Evolutionary conservation across 2,329 filamentous ascomycete genomes (phyloP), one percentile per base, ranked within the genome.

Genomic region (Parascedosporium putredinis): DNA sequence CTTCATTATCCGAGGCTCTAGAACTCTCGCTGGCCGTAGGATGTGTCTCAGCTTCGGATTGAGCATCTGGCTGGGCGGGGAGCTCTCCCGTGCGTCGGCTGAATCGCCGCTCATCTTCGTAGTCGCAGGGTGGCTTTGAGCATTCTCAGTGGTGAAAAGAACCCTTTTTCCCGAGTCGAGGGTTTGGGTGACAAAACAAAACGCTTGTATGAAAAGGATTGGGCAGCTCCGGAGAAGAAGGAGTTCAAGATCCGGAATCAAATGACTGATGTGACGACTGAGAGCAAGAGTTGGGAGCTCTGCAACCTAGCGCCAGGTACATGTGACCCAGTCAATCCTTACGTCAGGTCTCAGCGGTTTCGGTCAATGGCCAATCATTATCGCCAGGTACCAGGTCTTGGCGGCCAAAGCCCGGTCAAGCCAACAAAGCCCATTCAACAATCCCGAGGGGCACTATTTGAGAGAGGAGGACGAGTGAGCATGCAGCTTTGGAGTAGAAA

Each of bases 1-100:
- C 49, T 20, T 53, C 49, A 36, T 53, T 55, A 12, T 52, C 50
- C 29, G 31, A 22, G 16, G 22, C 12, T 48, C 29, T 46, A 9
- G 49, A 16, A 23, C 52, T 42, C 31, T 54, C 51, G 45, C 44
- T 34, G 36, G 52, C 12, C 8, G 46, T 27, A 31, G 27, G 24
- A 31, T 47, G 49, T 51, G 49, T 50, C 34, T 51, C 55, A 29
- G 45, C 33, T 12, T 50, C 50, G 16, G 45, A 27, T 25, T 24
- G 42, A 49, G 51, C 6, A 18, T 34, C 42, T 18, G 23, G 44
- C 16, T 24, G 40, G 4, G 29, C 29, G 16, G 40, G 22, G 31
- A 29, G 18, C 23, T 40, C 4, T 33, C 42, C 24, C 23, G 20
- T 22, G 5, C 31, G 27, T 25, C 43, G 25, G 42, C 38, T 12